Conservation (phyloP, 2,329 filamentous ascomycete species). For the Colletotrichum lini region DNA sequence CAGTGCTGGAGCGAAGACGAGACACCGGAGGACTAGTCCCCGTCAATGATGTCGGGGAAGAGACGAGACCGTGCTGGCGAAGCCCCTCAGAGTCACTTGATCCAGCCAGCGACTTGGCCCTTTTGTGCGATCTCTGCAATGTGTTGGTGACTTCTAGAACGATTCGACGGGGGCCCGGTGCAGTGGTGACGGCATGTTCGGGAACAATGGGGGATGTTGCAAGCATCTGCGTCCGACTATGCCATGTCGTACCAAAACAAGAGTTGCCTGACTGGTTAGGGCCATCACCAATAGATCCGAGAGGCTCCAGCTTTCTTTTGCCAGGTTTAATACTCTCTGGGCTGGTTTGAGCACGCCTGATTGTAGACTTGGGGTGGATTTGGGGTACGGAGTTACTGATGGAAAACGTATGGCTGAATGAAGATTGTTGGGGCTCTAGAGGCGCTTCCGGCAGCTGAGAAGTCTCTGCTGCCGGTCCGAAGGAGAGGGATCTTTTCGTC, state of each 20-base stretch:
- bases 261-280: background rate
- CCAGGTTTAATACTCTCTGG: background rate
- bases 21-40: slow-evolving; percentile 28
- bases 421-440: slow-evolving; percentile 52
- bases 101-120: slow-evolving; percentile 35
- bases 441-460: slow-evolving; percentile 46
- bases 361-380: slow-evolving; percentile 14
- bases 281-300: background rate
- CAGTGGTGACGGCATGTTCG: slow-evolving; percentile 9
- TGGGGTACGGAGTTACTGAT: background rate
- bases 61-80: slow-evolving; percentile 11
- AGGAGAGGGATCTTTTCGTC: slow-evolving; percentile 67
- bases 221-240: background rate
- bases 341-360: slow-evolving; percentile 18
- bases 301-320: slow-evolving; percentile 11
- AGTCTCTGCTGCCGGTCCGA: slow-evolving; percentile 47
- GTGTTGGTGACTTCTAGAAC: background rate
- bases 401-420: slow-evolving; percentile 51
- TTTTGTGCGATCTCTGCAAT: slow-evolving; percentile 26
- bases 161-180: background rate
- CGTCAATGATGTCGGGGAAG: slow-evolving; percentile 31
- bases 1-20: slow-evolving; percentile 46
- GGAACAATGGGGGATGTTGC: slow-evolving; percentile 5
- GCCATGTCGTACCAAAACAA: slow-evolving; percentile 1
- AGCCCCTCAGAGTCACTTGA: slow-evolving; percentile 1